Conservation (phyloP, 768 basidiomycete genomes). For the Lactifluus subvellereus region DNA sequence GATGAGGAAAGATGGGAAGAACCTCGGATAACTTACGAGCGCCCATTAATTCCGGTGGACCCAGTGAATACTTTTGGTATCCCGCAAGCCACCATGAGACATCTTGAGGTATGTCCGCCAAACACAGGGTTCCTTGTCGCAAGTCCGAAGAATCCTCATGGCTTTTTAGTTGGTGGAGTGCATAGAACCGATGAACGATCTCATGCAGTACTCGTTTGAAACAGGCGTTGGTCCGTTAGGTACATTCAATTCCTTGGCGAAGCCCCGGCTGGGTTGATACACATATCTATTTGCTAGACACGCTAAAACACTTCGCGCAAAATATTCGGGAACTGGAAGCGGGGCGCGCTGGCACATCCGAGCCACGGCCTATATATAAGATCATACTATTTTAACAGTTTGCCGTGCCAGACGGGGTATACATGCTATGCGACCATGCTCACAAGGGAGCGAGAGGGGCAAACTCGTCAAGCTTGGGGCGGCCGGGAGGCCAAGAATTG, state of each 20-base stretch:
- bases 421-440: too few species aligned
- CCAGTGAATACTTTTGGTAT: too few species aligned
- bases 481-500: too few species aligned
- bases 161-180: constrained; percentile 64
- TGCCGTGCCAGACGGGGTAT: too few species aligned
- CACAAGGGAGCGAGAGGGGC: too few species aligned
- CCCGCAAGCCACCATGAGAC: too few species aligned
- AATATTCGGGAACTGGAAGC: constrained; percentile 31
- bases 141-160: too few species aligned
- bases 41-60: constrained; percentile 49
- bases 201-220: constrained; percentile 43
- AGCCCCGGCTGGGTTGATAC: not conserved
- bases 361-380: too few species aligned
- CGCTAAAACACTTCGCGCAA: constrained; percentile 38
- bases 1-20: too few species aligned
- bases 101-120: constrained; percentile 51
- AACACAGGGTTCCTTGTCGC: not conserved
- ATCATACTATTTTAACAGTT: too few species aligned
- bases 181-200: constrained; percentile 41
- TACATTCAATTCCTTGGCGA: not conserved
- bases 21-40: constrained; percentile 48
- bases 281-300: constrained; percentile 31
- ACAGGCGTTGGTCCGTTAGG: constrained; percentile 52
- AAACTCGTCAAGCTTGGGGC: too few species aligned
- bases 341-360: too few species aligned